Evolutionary conservation across 2,329 filamentous ascomycete species (phyloP), one percentile per base, ranked within the genome.

Genomic region (Penicillium capsulatum): DNA sequence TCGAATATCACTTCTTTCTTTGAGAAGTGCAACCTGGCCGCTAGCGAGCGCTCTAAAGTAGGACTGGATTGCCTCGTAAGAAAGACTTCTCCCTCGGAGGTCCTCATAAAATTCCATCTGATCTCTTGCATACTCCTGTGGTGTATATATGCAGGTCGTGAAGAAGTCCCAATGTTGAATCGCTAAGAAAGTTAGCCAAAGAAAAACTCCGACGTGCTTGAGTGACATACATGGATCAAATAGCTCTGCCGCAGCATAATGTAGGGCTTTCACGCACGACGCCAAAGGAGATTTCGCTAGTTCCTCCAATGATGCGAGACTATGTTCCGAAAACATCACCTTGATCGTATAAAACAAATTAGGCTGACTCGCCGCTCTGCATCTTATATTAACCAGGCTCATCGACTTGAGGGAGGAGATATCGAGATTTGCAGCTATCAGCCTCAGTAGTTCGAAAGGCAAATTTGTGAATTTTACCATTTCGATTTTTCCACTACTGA

Each of bases 161-260:
- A 38, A 38, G 14, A 31, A 38, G n/a, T 38, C 36, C 13, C 6
- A 27, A 38, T 38, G 6, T 8, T 19, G 5, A 3, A 38, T 38
- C 5, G 31, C 27, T 38, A 2, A 4, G 17, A 10, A 27, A 15
- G 31, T 38, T 0, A 38, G 19, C 17, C 24, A 32, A 2, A 7
- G 17, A 17, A 11, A 1, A 3, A n/a, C 17, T 16, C 1, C 15
- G 26, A n/a, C 22, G 28, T 20, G 14, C 0, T 1, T n/a, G 3
- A 31, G 8, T 31, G 14, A 38, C 2, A 31, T 38, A 38, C 2
- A 38, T 32, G 3, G 36, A 3, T 38, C 19, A 29, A 38, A 13
- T 3, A 38, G 31, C 5, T 38, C 27, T 14, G 2, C 17, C 31
- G 6, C 3, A 26, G 31, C 3, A 38, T 38, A 38, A 38, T 38